Percentiles rank a stretch among this genome's conserved stretches.
These are phyloP conservation scores for Heritiera littoralis DNA, from an alignment of 345 rosid species.

Conservation along the genomic window DNA sequence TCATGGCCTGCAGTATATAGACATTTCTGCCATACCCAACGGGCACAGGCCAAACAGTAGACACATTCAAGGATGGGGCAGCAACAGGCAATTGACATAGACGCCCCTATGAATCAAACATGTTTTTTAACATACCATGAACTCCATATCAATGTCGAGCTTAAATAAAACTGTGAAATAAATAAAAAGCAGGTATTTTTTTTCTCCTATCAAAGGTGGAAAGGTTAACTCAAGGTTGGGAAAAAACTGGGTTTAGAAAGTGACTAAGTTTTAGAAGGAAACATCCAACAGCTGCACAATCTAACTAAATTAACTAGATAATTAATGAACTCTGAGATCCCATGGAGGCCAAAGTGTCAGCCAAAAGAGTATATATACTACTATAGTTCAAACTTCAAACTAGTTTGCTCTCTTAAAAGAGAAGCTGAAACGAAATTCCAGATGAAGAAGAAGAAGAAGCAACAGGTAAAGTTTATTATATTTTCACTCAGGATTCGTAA, in stretches of 20 bases:
- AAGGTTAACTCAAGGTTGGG: not conserved
- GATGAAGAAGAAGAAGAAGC: not conserved
- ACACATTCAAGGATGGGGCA: slow-evolving; percentile 84
- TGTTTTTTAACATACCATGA: not conserved
- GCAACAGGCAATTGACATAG: slow-evolving; percentile 84
- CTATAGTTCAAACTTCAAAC: not conserved
- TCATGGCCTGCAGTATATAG: slow-evolving; percentile 87
- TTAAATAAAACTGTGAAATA: not conserved
- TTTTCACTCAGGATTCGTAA: not conserved
- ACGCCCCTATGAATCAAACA: slow-evolving; percentile 44
- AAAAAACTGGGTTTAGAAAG: not conserved
- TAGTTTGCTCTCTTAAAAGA: not conserved
- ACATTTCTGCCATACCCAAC: slow-evolving; percentile 89
- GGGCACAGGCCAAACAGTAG: slow-evolving; percentile 83
- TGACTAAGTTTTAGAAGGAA: not conserved
- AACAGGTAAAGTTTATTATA: not conserved
- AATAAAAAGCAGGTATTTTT: not conserved
- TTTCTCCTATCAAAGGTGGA: not conserved
- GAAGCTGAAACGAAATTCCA: not conserved
- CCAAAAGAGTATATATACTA: not conserved
- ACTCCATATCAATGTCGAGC: not conserved
- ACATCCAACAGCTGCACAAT: not conserved
- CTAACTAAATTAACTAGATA: not conserved
- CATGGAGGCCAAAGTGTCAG: not conserved
- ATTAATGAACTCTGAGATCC: not conserved